Base-by-base conservation (phyloP, 768 basidiomycete genomes). In the Austroboletus eburneus region DNA sequence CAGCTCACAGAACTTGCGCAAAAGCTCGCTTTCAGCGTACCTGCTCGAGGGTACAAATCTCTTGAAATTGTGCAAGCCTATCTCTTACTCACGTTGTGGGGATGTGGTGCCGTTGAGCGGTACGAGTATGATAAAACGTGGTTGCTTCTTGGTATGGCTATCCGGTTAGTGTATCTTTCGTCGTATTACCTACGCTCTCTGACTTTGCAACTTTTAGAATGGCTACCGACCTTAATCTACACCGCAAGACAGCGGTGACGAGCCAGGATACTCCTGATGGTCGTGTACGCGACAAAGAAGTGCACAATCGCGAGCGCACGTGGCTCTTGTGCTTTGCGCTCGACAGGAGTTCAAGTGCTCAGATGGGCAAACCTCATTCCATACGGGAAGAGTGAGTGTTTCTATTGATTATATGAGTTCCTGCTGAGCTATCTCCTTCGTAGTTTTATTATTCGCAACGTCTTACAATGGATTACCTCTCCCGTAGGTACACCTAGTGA, bases 41-140 rank as follows among this genome's bases (percentile, higher is more conserved):
- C 90, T 17, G 88, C 87, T 14, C 75, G 77, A 51, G 91, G 91
- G 0, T 92, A 90, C 73, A 95, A 95, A 67, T 87, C 85, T n/a
- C 80, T 92, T 36, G 91, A 93, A 69, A 91, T 95, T 50, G 90
- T 94, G 4, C 94, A 99, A 62, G 95, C 92, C 0, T 99, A 96
- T 65, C 71, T 97, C 17, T 72, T 99, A 9, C 81, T 97, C 43
- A 75, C 86, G 2, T 67, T 91, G 13, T 98, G 91, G 86, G 91
- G 93, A 6, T 85, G 91, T 55, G 93, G 93, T 18, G 93, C 94
- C 4, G 92, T 93, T 18, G 93, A 98, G 65, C 80, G 93, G 8
- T 99, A 91, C 59, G 95, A 99, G 62, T 91, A 95, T 57, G 95
- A 99, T 67, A 83, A 86, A 57, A 97, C 94, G 0, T 98, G 92